Conservation (phyloP, 2,329 filamentous ascomycete species). For the Sclerotinia subarctica region DNA sequence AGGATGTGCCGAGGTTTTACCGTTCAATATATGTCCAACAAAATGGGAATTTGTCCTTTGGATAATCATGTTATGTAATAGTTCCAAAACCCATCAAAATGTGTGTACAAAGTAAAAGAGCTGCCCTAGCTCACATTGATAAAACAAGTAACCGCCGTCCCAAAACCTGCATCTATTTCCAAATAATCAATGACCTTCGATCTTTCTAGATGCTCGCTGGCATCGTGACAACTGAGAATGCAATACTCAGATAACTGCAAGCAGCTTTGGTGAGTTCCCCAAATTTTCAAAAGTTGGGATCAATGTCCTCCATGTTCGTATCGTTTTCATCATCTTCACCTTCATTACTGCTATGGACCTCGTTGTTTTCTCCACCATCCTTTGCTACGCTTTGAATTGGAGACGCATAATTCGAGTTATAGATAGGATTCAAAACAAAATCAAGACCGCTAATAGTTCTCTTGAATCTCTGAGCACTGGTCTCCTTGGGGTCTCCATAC, state of each 20-base stretch:
- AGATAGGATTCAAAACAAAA: constrained; percentile 20
- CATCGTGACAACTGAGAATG: neutral
- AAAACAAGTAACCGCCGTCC: too few relatives aligned
- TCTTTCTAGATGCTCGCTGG: too few relatives aligned
- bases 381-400: constrained; percentile 11
- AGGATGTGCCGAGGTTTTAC: too few relatives aligned
- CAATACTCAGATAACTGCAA: neutral
- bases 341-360: neutral
- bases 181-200: too few relatives aligned
- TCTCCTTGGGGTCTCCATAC: constrained; percentile 36
- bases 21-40: too few relatives aligned
- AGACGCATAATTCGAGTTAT: neutral
- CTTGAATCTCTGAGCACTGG: constrained; percentile 30
- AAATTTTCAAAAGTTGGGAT: neutral
- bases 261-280: neutral
- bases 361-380: neutral
- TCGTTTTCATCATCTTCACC: neutral
- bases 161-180: too few relatives aligned
- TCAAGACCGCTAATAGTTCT: constrained; percentile 21
- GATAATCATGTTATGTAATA: too few relatives aligned
- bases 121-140: too few relatives aligned
- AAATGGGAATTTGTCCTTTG: too few relatives aligned
- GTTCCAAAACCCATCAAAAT: too few relatives aligned
- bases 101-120: too few relatives aligned
- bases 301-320: constrained; percentile 1